Base-by-base conservation (phyloP, 805 yeast species). In the Blastobotrys terrestris region DNA sequence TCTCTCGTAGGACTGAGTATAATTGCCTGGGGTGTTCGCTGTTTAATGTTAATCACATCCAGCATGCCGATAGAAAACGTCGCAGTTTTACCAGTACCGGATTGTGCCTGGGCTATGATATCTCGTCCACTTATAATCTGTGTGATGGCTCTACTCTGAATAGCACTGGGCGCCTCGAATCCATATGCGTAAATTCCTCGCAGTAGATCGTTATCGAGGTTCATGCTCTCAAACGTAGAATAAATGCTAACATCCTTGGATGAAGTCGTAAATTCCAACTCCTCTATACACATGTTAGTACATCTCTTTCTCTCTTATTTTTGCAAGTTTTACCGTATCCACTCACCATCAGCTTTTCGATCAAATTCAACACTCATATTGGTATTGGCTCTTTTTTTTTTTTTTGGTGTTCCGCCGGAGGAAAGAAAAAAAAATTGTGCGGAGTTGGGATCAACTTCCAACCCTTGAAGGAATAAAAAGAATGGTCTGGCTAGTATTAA, bases 1-100 rank as follows among this genome's bases (percentile, higher is more conserved):
- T 92, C 99, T 77, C 99, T 85, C 62, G 99, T 92, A 65, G 99
- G 98, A 53, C 97, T 92, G 62, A 92, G 79, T 62, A 94, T 89
- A 68, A 94, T 79, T 57, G 97, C 98, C 79, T 90, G 97, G 59
- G 95, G 83, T 57, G 84, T 79, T 70, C 83, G 79, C 67, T 78
- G 75, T 60, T 76, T 75, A 63, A 83, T 78, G 70, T 91, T 96
- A 56, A 90, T 79, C 55, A 63, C 64, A 64, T 78, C 78, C 46
- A 79, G 67, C 66, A 75, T 70, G 44, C 79, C 85, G 60, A 92
- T 89, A 58, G 88, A 76, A 72, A 83, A 86, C 19, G 95, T 86
- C 53, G 95, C 95, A n/a, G 95, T 86, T 72, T 86, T 86, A 69
- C 95, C 95, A 26, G 95, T 86, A 68, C 95, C 95, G 35, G 92